Evolutionary conservation across 495 filamentous ascomycete genomes (phyloP).

Genomic region (Neurospora sp.): DNA sequence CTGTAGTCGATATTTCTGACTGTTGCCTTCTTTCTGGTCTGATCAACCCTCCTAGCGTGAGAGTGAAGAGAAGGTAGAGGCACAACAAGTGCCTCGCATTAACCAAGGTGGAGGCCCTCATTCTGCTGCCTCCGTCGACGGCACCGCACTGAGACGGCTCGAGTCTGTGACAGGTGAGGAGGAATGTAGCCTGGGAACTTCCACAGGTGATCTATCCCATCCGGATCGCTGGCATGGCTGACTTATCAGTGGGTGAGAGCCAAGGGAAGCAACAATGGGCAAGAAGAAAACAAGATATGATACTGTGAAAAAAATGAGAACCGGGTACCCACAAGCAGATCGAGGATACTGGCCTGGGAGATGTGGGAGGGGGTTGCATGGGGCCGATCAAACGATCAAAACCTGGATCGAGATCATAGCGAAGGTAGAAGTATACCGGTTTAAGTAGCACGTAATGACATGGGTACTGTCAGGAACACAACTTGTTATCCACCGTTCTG

Average conservation of each 20-base stretch:
- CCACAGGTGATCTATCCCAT: not conserved
- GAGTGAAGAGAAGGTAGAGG: conserved; percentile 13
- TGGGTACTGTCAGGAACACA: not conserved
- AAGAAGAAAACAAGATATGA: not conserved
- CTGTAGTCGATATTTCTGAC: conserved; percentile 13
- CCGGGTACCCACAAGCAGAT: not conserved
- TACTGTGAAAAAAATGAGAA: not conserved
- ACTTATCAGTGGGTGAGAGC: not conserved
- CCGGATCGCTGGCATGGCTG: not conserved
- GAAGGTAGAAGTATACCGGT: not conserved
- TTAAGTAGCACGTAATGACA: not conserved
- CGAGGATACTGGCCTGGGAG: not conserved
- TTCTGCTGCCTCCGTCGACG: not conserved
- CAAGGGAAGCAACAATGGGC: not conserved
- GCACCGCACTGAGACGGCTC: not conserved
- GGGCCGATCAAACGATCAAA: not conserved
- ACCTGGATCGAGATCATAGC: not conserved
- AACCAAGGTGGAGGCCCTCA: not conserved
- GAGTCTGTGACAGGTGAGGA: not conserved
- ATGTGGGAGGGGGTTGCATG: not conserved
- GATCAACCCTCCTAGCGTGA: conserved; percentile 7
- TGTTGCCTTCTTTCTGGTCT: conserved; percentile 6
- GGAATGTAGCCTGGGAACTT: not conserved
- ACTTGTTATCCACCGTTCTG: not conserved
- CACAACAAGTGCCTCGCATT: conserved; percentile 17